Percentiles rank a stretch among this genome's conserved stretches.
Evolutionary conservation across 2,329 filamentous ascomycete genomes (phyloP).

Genomic region (Colletotrichum zoysiae): DNA sequence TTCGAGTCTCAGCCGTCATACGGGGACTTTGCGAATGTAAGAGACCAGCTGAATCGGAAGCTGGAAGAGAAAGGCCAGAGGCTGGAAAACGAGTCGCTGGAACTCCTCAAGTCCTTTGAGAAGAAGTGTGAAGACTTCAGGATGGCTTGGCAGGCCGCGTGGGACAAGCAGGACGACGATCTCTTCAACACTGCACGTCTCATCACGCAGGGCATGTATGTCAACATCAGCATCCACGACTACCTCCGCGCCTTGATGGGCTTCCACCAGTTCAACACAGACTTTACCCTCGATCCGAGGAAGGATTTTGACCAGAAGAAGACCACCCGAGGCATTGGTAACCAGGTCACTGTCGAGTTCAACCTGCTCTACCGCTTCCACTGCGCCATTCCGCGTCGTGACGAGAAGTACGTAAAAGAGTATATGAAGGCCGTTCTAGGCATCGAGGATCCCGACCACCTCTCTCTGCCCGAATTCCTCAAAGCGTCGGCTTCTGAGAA

Average conservation of each 20-base stretch:
- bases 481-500: not conserved
- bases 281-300: constrained; percentile 50
- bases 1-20: not conserved
- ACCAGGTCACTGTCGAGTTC: constrained; percentile 65
- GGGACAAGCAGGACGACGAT: constrained; percentile 78
- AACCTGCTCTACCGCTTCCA: constrained; percentile 67
- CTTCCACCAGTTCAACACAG: constrained; percentile 46
- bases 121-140: constrained; percentile 64
- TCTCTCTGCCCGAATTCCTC: not conserved
- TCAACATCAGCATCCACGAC: constrained; percentile 66
- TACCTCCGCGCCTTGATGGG: constrained; percentile 67
- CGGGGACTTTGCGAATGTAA: not conserved
- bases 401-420: constrained; percentile 50
- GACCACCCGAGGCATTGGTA: constrained; percentile 58
- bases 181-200: constrained; percentile 81
- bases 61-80: constrained; percentile 47
- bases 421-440: not conserved
- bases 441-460: not conserved
- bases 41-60: constrained; percentile 57
- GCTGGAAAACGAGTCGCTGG: not conserved
- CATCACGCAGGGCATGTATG: constrained; percentile 64
- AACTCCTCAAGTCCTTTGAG: constrained; percentile 41
- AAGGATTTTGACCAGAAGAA: constrained; percentile 45
- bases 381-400: constrained; percentile 55
- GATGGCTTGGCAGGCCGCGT: constrained; percentile 46